Base-by-base conservation (phyloP, 2,329 filamentous ascomycete species). In the Dactylellina parvicollis region DNA sequence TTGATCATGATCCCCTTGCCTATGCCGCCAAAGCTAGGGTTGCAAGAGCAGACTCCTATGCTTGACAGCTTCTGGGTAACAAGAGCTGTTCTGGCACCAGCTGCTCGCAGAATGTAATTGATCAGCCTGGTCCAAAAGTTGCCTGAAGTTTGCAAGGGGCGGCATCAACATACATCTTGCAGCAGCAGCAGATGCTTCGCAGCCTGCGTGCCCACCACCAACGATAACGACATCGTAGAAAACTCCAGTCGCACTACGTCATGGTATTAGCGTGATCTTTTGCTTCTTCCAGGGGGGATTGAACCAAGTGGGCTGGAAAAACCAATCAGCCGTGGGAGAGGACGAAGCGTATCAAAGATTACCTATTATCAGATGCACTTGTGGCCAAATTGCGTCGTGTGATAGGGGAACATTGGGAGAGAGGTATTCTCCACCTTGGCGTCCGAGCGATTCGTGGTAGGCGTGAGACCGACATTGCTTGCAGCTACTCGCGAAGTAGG, bases 11-110 rank as follows among this genome's bases (percentile, higher is more conserved):
- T 98, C 14, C 95, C 95, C 80, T 99, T 99, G 46, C 95, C 95
- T 77, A 99, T 98, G n/a, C 95, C 95, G 38, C 95, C 95, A 79
- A 99, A 96, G 75, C 92, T 96, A 1, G 94, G 94, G 80, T 98
- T 98, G 83, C 94, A 98, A 34, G 93, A 97, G 82, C 94, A 98
- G 28, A 95, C 92, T 62, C 94, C 94, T 18, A 98, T 88, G 77
- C 97, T 96, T 70, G 93, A 89, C 67, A 92, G 81, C 72, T 90
- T 92, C 1, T 94, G 95, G 0, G 95, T 99, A 52, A 99, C 85
- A 76, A 99, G 86, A 1, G 90, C 94, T 42, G 95, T 98, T 78
- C 89, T 88, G 54, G 94, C 95, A 57, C 95, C 95, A 14, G 91
- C 87, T 77, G 26, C 24, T 20, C 10, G 26, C 44, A 50, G n/a